These are phyloP conservation scores for Suillus sp. DNA, from an alignment of 768 basidiomycete species.

Conservation along the genomic window DNA sequence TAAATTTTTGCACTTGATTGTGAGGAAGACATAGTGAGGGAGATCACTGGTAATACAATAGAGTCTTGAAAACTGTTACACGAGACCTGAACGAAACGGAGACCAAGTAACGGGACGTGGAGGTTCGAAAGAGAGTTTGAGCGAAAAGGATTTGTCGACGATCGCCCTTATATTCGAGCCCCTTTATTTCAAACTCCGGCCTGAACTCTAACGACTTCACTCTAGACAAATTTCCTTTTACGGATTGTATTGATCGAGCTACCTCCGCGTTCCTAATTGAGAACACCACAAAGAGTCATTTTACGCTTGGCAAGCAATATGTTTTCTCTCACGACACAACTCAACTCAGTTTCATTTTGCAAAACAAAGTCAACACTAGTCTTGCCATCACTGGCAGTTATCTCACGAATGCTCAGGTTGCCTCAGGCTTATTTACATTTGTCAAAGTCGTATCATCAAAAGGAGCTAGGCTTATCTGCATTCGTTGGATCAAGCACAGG, in stretches of 20 bases:
- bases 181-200: conserved; percentile 53
- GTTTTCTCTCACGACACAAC: neutral
- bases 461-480: neutral
- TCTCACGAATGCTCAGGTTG: no score
- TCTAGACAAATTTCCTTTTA: conserved; percentile 30
- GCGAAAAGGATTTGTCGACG: conserved; percentile 31
- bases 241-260: conserved; percentile 20
- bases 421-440: no score
- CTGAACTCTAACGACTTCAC: conserved; percentile 29
- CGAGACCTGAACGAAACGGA: conserved; percentile 58
- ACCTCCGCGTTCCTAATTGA: conserved; percentile 14
- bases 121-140: conserved; percentile 48
- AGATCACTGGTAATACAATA: conserved; percentile 48
- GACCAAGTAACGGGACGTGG: conserved; percentile 54
- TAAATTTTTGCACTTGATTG: conserved; percentile 69
- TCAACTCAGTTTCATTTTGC: neutral
- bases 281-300: conserved; percentile 9
- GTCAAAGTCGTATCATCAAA: no score
- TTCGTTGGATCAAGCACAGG: neutral
- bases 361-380: no score
- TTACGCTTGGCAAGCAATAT: neutral
- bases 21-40: conserved; percentile 23
- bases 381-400: no score
- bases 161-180: conserved; percentile 45
- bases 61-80: conserved; percentile 54